Evolutionary conservation across 2,329 filamentous ascomycete genomes (phyloP), one percentile per base, ranked within the genome.

Genomic region (Shiraia bambusicola): DNA sequence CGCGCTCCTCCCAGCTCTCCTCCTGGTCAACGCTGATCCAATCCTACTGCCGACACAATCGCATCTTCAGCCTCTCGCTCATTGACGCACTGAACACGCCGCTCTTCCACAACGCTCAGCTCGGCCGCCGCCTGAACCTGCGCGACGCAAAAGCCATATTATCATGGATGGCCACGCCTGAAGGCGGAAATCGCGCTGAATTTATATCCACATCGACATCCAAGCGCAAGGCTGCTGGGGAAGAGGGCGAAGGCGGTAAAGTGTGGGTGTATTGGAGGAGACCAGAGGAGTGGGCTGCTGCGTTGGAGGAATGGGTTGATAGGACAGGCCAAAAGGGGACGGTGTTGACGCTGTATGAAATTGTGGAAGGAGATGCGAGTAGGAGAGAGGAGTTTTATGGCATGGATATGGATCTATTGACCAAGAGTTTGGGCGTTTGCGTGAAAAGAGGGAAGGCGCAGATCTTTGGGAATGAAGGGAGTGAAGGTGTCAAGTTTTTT

Each of bases 401-500:
- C n/a, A 87, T 98, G 75, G 91, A 97, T 64, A 76, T 78, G 32
- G 88, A 90, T 16, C 69, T 95, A 48, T 76, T 98, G 60, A 80
- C 86, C 54, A 90, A 86, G 67, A 86, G 88, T 27, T 76, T 98
- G 34, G 80, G 81, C 46, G 76, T 93, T 35, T 77, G 96, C 34
- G 91, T 95, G 26, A 95, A 94, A 76, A 81, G 86, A 49, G 90
- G 90, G 55, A 95, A 87, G 72, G 92, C 91, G 11, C 92, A 97
- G 69, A 83, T 97, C 17, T 97, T 98, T 72, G 92, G 92, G 25
- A 81, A 82, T 39, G 90, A 92, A 59, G 66, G 65, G 19, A 87
- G 88, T 47, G 82, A 87, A 61, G 93, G 93, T 59, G 89, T 97
- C 52, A 98, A 98, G 74, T 97, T 98, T 74, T 97, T 97, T 66